These are phyloP conservation scores for Penicillium pulvis DNA, from an alignment of 495 filamentous ascomycete genomes.

Conservation along the genomic window DNA sequence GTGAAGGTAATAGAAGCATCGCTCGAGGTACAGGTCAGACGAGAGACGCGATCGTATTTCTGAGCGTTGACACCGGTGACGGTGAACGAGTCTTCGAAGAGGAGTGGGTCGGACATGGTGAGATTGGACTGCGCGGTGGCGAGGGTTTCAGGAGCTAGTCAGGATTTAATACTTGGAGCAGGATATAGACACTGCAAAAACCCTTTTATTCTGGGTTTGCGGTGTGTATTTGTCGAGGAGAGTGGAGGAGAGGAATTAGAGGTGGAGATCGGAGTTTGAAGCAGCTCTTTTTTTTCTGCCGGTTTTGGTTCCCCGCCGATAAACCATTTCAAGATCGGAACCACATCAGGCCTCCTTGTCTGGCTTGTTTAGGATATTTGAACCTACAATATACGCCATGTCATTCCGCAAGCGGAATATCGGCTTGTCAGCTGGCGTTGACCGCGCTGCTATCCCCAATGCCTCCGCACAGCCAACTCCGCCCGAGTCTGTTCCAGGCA, in stretches of 20 bases:
- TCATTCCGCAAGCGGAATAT: constrained; percentile 90
- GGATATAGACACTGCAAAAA: background rate
- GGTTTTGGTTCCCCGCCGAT: constrained; percentile 32
- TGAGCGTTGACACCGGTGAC: constrained; percentile 73
- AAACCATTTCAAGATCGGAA: constrained; percentile 7
- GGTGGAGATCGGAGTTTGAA: constrained; percentile 29
- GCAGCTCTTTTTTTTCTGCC: constrained; percentile 37
- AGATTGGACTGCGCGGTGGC: background rate
- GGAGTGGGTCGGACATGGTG: constrained; percentile 72
- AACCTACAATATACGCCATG: constrained; percentile 48
- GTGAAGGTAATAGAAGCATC: constrained; percentile 72
- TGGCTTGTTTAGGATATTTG: background rate
- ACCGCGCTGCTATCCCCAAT: constrained; percentile 34
- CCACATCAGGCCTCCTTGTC: constrained; percentile 7
- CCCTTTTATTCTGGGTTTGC: background rate
- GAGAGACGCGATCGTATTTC: constrained; percentile 94
- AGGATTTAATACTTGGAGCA: background rate
- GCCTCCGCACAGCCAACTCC: constrained; percentile 36
- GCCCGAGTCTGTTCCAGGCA: constrained; percentile 58
- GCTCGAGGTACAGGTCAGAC: constrained; percentile 69
- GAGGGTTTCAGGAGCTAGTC: background rate
- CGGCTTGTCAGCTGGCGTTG: constrained; percentile 55
- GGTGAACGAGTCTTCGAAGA: constrained; percentile 91
- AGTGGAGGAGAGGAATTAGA: constrained; percentile 16
- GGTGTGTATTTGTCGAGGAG: constrained; percentile 5